Evolutionary conservation across 2,329 filamentous ascomycete species (phyloP).

Genomic region (Hymenoscyphus albidus): DNA sequence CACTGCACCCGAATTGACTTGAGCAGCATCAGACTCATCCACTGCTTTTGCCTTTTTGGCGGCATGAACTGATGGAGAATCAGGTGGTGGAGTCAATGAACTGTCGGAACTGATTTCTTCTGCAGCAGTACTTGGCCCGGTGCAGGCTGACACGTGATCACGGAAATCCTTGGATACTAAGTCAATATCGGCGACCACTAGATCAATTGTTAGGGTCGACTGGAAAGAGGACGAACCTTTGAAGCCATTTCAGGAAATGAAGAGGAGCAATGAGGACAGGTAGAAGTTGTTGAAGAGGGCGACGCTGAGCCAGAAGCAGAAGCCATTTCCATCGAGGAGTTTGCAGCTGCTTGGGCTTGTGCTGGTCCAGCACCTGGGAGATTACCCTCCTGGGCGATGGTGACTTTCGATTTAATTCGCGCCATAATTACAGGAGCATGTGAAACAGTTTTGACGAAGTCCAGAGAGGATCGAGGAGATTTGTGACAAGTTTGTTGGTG

Average conservation of each 20-base stretch:
- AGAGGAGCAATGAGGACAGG: conserved; percentile 15
- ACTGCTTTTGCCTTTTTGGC: conserved; percentile 3
- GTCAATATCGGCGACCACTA: conserved; percentile 19
- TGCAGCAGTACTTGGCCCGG: conserved; percentile 19
- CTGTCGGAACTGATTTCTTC: conserved; percentile 22
- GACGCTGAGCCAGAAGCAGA: conserved; percentile 7
- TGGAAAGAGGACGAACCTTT: conserved; percentile 10
- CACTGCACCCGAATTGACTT: conserved; percentile 11
- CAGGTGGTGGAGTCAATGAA: conserved; percentile 25
- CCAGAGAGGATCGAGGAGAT: not conserved
- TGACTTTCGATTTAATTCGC: conserved; percentile 13
- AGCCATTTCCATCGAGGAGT: conserved; percentile 7
- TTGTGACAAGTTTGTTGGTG: not conserved
- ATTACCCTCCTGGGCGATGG: conserved; percentile 9
- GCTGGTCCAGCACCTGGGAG: conserved; percentile 5
- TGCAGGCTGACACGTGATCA: conserved; percentile 31
- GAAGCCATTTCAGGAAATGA: conserved; percentile 13
- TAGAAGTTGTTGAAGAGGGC: conserved; percentile 11
- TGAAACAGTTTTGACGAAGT: conserved; percentile 6
- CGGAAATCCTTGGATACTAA: conserved; percentile 27
- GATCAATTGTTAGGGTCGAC: not conserved
- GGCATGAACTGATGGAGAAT: conserved; percentile 14
- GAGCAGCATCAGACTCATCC: conserved; percentile 1
- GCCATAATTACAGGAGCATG: conserved; percentile 13
- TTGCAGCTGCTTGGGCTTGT: conserved; percentile 7